Base-by-base conservation (phyloP, 1,284 basidiomycete genomes). In the Phellinidium pouzarii region DNA sequence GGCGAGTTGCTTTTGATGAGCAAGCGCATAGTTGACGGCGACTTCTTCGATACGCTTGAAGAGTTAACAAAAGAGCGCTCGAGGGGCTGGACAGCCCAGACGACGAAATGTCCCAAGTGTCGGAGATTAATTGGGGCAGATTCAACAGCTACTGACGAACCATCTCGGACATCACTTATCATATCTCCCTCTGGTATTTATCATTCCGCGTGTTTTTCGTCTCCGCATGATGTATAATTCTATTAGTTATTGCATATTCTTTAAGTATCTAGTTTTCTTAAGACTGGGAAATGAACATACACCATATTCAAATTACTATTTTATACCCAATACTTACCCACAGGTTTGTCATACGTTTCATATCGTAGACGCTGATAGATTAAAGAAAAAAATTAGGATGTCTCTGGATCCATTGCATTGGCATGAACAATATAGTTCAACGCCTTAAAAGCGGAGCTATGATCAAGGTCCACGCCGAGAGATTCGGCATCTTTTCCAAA, bases 1-100 rank as follows among this genome's bases (percentile, higher is more conserved):
- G 86, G 87, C 22, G 94, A 98, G 60, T 81, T 95, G 74, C 74
- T 99, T n/a, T 71, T 77, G 29, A 92, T 97, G 63, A 89, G 91
- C 12, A 91, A 89, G 60, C 82, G 86, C 56, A 73, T 98, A 22
- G 74, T 94, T 37, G 81, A 90, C 59, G 79, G 85, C 20, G 95
- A 97, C 65, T 71, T 94, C 27, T 94, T 88, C 58, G 79, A 83
- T 50, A 79, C 79, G 1, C 72, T 94, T 48, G 81, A 83, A 37
- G 69, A 77, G 52, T 68, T 72, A n/a, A 68, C 72, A 12, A 68
- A 65, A 47, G 75, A 77, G 61, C 73, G 76, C 56, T 66, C 69
- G 44, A 71, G 65, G 45, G 82, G 82, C 17, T 80, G 80, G 81
- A 63, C 70, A n/a, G 62, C 76, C 41, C 60, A 61, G n/a, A 60